Evolutionary conservation across 2,329 filamentous ascomycete genomes (phyloP).

Genomic region (Furcasterigmium furcatum): DNA sequence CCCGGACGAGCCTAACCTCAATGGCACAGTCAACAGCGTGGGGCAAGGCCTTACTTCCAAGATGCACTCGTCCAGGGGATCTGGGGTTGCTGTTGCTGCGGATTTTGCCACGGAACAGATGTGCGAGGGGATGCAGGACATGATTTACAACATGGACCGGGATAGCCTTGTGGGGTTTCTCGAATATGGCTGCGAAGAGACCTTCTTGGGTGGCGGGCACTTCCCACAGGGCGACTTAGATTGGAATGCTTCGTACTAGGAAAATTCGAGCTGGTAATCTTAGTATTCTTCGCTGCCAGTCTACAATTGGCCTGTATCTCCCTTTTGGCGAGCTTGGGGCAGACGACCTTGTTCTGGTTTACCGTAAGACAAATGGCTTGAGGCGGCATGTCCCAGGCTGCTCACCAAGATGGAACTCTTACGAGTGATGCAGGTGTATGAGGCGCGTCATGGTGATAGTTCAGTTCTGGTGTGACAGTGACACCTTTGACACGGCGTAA

Average conservation of each 20-base stretch:
- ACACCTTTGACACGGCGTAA: too few species aligned
- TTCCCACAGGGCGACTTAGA: background rate
- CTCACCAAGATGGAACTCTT: too few species aligned
- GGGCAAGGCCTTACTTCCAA: background rate
- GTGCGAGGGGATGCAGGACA: constrained; percentile 1
- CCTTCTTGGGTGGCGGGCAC: background rate
- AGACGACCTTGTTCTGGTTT: too few species aligned
- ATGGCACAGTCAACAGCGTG: background rate
- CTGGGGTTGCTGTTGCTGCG: constrained; percentile 1
- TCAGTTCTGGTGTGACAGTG: too few species aligned
- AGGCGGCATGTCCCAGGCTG: too few species aligned
- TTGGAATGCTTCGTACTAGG: background rate
- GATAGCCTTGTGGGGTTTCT: constrained; percentile 6
- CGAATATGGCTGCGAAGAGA: constrained; percentile 6
- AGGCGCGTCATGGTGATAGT: too few species aligned
- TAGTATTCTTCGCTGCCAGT: too few species aligned
- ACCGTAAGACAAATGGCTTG: too few species aligned
- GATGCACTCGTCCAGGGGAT: background rate
- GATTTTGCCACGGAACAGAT: constrained; percentile 9
- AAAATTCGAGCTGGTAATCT: too few species aligned
- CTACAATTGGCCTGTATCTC: too few species aligned
- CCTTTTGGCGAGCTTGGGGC: too few species aligned
- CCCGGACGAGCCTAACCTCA: background rate
- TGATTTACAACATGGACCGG: constrained; percentile 9
- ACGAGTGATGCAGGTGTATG: too few species aligned